Conservation (phyloP, 768 basidiomycete genomes). For the Trichaptum fuscoviolaceum region DNA sequence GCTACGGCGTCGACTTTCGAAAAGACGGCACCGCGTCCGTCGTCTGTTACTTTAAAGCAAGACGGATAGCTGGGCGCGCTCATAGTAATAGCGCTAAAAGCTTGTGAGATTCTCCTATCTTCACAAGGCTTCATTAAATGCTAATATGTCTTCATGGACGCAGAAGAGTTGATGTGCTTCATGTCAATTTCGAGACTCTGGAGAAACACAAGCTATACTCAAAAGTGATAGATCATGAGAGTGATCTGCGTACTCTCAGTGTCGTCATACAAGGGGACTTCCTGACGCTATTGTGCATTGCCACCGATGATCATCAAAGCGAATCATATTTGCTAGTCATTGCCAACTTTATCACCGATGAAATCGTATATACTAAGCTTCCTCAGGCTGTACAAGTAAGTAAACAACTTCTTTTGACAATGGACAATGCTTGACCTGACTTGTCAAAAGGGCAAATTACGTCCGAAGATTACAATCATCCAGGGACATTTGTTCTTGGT, state of each 20-base stretch:
- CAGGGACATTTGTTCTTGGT: not conserved
- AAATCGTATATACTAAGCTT: not conserved
- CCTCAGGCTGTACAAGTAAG: not conserved
- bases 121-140: not conserved
- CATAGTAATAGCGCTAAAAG: not conserved
- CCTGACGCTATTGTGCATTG: not conserved
- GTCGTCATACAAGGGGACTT: not conserved
- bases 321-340: not conserved
- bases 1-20: not conserved
- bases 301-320: not conserved
- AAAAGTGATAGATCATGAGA: not conserved
- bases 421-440: too few relatives aligned
- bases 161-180: not conserved
- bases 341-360: not conserved
- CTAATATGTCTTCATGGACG: not conserved
- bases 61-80: not conserved
- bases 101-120: not conserved
- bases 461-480: not conserved
- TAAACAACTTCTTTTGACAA: not conserved
- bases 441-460: too few relatives aligned
- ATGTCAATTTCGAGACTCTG: not conserved
- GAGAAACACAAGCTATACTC: not conserved
- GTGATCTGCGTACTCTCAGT: not conserved
- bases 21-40: not conserved
- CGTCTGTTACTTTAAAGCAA: not conserved